A percentile compares a stretch with the other conserved stretches of the same genome.
phyloP scores from a whole-genome alignment of 768 basidiomycete species.

The Exidia glandulosa region DNA sequence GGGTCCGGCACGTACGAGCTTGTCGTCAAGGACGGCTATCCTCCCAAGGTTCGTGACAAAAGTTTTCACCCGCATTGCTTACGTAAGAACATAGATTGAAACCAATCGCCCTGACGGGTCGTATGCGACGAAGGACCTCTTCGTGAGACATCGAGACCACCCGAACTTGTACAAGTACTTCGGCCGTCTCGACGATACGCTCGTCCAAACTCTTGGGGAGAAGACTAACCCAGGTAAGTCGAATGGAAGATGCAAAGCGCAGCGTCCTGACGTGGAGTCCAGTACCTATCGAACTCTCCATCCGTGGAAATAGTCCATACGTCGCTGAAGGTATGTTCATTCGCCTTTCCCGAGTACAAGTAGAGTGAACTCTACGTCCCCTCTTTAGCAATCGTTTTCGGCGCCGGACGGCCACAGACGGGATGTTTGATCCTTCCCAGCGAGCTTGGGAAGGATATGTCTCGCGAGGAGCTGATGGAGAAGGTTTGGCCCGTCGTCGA shows the following conservation, averaged over 20 bases:
- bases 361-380: background rate
- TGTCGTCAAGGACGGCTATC: conserved; percentile 41
- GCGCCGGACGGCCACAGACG: conserved; percentile 35
- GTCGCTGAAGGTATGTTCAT: conserved; percentile 24
- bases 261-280: background rate
- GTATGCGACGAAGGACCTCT: conserved; percentile 46
- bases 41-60: conserved; percentile 26
- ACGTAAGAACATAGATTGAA: conserved; percentile 14
- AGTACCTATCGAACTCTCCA: conserved; percentile 40
- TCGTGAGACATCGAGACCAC: conserved; percentile 33
- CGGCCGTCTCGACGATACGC: conserved; percentile 46
- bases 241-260: background rate
- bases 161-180: conserved; percentile 34
- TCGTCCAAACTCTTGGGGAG: conserved; percentile 37
- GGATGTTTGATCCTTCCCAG: conserved; percentile 42
- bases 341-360: background rate
- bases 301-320: conserved; percentile 36
- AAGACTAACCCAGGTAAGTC: conserved; percentile 38
- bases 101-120: conserved; percentile 41
- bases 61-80: background rate
- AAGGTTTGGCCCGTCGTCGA: conserved; percentile 34
- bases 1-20: conserved; percentile 35
- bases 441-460: conserved; percentile 21
- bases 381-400: conserved; percentile 47
- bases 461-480: conserved; percentile 22